Conservation (phyloP, 805 yeast genomes). For the Starmerella ratchasimensis region DNA sequence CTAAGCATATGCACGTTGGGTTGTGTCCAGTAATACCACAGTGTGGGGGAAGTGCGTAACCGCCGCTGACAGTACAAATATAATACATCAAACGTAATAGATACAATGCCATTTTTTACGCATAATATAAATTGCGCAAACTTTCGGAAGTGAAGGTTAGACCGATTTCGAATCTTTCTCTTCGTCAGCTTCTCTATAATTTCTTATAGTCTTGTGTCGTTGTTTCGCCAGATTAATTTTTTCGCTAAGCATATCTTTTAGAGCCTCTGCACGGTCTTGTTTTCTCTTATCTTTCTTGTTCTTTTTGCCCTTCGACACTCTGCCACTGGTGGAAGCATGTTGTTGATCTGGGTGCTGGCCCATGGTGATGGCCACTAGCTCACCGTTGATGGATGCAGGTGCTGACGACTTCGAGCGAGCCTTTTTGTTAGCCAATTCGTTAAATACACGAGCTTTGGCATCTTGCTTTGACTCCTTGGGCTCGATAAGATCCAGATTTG, state of each 20-base stretch:
- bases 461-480: neutral
- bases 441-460: slow-evolving; percentile 12
- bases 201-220: slow-evolving; percentile 19
- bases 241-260: slow-evolving; percentile 21
- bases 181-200: slow-evolving; percentile 17
- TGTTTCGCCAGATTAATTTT: slow-evolving; percentile 22
- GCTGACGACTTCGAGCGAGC: slow-evolving; percentile 4
- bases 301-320: slow-evolving; percentile 7
- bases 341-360: slow-evolving; percentile 11
- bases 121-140: no score
- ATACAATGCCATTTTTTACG: no score
- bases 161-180: slow-evolving; percentile 7
- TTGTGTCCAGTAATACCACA: no score
- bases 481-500: no score
- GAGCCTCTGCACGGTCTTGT: slow-evolving; percentile 16
- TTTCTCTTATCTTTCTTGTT: slow-evolving; percentile 14
- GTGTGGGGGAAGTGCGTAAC: no score
- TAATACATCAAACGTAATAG: no score
- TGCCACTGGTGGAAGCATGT: neutral
- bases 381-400: slow-evolving; percentile 11
- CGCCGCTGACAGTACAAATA: no score
- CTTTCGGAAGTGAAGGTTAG: no score
- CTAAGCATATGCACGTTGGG: no score
- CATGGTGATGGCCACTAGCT: slow-evolving; percentile 10
- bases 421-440: slow-evolving; percentile 14